phyloP scores from a whole-genome alignment of 2,329 filamentous ascomycete genomes.

The Fusarium nurragi region DNA sequence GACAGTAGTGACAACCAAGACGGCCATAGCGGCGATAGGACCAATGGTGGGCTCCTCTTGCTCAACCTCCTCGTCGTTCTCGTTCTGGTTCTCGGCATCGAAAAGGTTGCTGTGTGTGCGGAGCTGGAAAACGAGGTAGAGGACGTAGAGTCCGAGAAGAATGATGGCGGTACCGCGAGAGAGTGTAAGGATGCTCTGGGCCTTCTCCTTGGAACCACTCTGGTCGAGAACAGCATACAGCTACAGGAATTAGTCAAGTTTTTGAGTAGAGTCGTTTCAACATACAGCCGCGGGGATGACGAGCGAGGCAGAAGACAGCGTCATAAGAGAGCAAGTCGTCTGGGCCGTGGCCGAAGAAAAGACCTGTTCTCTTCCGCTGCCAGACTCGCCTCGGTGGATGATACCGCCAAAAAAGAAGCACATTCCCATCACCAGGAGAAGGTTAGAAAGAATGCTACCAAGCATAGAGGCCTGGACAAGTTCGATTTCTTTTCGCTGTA shows the following conservation, averaged over 20 bases:
- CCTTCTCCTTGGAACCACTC: conserved; percentile 54
- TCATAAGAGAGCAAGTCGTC: conserved; percentile 79
- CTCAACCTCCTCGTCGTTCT: conserved; percentile 56
- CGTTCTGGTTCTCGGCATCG: conserved; percentile 59
- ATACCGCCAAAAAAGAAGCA: conserved; percentile 82
- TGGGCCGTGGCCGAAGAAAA: conserved; percentile 83
- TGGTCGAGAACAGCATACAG: conserved; percentile 72
- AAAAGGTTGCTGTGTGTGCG: conserved; percentile 79
- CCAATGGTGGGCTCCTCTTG: conserved; percentile 64
- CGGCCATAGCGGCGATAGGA: conserved; percentile 70
- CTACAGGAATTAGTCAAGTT: conserved; percentile 47
- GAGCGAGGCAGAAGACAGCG: conserved; percentile 77
- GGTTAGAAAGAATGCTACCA: conserved; percentile 93
- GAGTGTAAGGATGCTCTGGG: conserved; percentile 71
- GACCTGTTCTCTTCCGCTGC: conserved; percentile 70
- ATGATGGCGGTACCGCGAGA: conserved; percentile 82
- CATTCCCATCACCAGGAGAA: conserved; percentile 85
- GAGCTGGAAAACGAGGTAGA: conserved; percentile 83
- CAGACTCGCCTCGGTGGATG: conserved; percentile 65
- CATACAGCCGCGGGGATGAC: conserved; percentile 78
- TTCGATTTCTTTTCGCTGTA: conserved; percentile 85
- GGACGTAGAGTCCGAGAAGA: conserved; percentile 75
- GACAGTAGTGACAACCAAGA: conserved; percentile 75
- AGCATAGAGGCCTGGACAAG: conserved; percentile 99
- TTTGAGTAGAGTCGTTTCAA: not conserved